Evolutionary conservation across 2,329 filamentous ascomycete genomes (phyloP), one percentile per base, ranked within the genome.

Genomic region (Volutella citrinella): DNA sequence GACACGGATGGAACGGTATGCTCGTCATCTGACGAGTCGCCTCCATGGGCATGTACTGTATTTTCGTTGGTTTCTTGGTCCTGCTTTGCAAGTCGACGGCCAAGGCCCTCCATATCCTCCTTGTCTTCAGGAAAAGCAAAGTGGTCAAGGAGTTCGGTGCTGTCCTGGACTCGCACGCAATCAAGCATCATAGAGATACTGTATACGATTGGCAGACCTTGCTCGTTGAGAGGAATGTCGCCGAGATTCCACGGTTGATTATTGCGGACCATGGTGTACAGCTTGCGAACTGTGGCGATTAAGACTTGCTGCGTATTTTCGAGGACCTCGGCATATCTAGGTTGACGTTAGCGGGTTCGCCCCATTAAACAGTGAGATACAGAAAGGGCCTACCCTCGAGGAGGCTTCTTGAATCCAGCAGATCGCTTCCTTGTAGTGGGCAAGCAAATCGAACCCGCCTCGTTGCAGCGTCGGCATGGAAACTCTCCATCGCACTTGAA

Each of bases 261-360:
- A 34, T 63, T 69, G 30, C 70, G 65, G 23, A 77, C 65, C 72
- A 77, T 77, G 33, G 65, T 60, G 47, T 76, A 77, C 13, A 78
- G 63, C 54, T 76, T 76, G 46, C 76, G 72, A 2, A 77, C 70
- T 15, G 72, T 76, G 26, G 72, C 71, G 34, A 76, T 73, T 28
- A 77, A 61, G 30, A 71, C 69, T 46, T 74, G 74, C 46, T 77
- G 74, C 3, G 72, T 76, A 52, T 76, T 74, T 43, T 78, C 74
- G 14, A 78, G 51, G n/a, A 77, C 70, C 52, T 78, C 74, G 28
- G 72, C 73, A 42, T 77, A 76, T 27, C 70, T 25, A 14, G n/a
- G 23, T 14, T 12, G n/a, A 14, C 10, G 23, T 25, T 25, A 25
- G 11, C 15, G 23, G 15, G n/a, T 7, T 13, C 23, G 15, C 23